These are phyloP conservation scores for Papiliotrema fonsecae DNA, from an alignment of 1,284 basidiomycete genomes.

Conservation along the genomic window DNA sequence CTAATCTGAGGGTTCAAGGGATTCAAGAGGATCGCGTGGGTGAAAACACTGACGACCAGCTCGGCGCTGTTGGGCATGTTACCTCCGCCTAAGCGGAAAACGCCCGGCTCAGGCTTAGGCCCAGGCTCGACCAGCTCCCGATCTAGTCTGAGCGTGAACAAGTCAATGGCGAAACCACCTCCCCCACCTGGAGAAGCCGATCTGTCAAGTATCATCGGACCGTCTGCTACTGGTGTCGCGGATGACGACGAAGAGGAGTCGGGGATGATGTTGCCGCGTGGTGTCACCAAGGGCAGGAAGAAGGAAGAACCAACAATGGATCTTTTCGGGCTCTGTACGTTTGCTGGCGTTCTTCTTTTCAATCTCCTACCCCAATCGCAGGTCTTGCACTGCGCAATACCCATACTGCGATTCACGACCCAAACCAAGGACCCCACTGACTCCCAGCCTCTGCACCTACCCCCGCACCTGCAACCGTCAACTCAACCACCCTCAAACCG, in stretches of 20 bases:
- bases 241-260: slow-evolving; percentile 23
- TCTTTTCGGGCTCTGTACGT: slow-evolving; percentile 44
- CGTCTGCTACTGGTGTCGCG: slow-evolving; percentile 11
- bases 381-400: no score
- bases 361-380: no score
- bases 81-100: slow-evolving; percentile 45
- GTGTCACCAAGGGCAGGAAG: slow-evolving; percentile 13
- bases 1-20: no score
- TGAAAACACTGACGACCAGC: slow-evolving; percentile 11
- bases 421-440: no score
- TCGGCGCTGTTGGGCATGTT: slow-evolving; percentile 45
- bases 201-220: neutral
- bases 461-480: slow-evolving; percentile 3
- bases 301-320: slow-evolving; percentile 27
- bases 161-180: slow-evolving; percentile 23
- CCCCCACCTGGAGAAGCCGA: neutral
- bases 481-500: slow-evolving; percentile 23
- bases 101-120: slow-evolving; percentile 2
- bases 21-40: no score
- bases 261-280: slow-evolving; percentile 20
- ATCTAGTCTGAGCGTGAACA: slow-evolving; percentile 26
- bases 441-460: slow-evolving; percentile 4
- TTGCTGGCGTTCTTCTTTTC: no score
- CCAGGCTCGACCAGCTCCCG: slow-evolving; percentile 7
- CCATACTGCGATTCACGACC: no score